Conservation (phyloP, 495 filamentous ascomycete species). For the Echria macrotheca region DNA sequence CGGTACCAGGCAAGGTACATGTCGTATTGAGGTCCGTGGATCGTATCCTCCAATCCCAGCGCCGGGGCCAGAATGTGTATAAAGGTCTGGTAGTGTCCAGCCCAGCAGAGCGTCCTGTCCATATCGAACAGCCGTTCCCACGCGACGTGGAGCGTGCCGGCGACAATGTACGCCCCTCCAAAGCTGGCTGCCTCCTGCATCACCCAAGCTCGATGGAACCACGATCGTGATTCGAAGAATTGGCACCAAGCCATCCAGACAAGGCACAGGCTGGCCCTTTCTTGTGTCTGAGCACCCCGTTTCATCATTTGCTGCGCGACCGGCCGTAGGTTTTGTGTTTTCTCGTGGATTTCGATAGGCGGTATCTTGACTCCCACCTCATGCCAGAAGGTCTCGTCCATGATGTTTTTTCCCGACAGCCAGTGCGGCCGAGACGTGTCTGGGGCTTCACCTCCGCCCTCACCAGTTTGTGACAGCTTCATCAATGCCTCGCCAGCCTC, state of each 20-base stretch:
- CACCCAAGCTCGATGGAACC: slow-evolving; percentile 1
- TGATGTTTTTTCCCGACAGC: not conserved
- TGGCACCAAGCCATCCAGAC: slow-evolving; percentile 2
- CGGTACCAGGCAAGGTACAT: not conserved
- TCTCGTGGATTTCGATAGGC: not conserved
- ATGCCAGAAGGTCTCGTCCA: not conserved
- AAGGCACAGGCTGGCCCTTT: not conserved
- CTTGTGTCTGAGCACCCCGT: not conserved
- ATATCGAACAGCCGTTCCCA: slow-evolving; percentile 1
- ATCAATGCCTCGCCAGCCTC: slow-evolving; percentile 1
- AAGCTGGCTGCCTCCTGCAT: slow-evolving; percentile 3
- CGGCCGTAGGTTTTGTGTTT: not conserved
- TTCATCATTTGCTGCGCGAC: not conserved
- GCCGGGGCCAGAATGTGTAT: not conserved
- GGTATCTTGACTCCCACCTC: slow-evolving; percentile 1
- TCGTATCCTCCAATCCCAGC: not conserved
- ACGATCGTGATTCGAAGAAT: not conserved
- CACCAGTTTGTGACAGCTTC: not conserved
- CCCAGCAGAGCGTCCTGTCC: not conserved
- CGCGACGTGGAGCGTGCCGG: not conserved
- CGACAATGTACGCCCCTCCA: not conserved
- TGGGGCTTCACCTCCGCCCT: not conserved
- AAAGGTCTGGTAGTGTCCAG: not conserved
- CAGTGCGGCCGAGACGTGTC: not conserved
- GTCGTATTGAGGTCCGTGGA: slow-evolving; percentile 1